Evolutionary conservation across 2,329 filamentous ascomycete genomes (phyloP).

Genomic region (Calonectria ilicicola): DNA sequence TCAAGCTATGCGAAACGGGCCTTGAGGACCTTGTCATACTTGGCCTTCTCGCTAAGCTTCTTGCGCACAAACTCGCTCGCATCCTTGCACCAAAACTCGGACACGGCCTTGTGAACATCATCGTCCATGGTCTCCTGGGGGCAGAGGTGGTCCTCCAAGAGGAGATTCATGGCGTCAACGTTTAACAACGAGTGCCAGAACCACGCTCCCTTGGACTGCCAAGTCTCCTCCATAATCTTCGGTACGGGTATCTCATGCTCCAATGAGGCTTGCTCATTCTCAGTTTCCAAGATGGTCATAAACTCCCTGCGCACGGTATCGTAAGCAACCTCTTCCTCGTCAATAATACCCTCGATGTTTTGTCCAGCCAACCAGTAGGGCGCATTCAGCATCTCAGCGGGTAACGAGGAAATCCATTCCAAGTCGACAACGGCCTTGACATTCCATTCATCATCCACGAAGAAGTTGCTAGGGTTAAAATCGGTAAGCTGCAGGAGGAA

Average conservation of each 20-base stretch:
- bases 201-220: constrained; percentile 34
- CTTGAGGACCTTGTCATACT: constrained; percentile 15
- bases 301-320: constrained; percentile 31
- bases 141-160: constrained; percentile 17
- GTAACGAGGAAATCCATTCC: constrained; percentile 49
- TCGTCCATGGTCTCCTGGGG: background rate
- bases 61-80: background rate
- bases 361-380: constrained; percentile 39
- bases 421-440: constrained; percentile 49
- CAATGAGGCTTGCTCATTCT: constrained; percentile 17
- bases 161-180: background rate
- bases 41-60: constrained; percentile 15
- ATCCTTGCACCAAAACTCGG: constrained; percentile 10
- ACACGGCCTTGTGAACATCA: background rate
- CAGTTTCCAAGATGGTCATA: constrained; percentile 28
- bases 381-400: constrained; percentile 28
- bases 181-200: constrained; percentile 26
- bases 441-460: constrained; percentile 52
- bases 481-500: constrained; percentile 47
- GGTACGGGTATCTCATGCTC: constrained; percentile 24
- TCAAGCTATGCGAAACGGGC: constrained; percentile 2
- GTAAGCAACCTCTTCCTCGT: constrained; percentile 27
- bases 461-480: constrained; percentile 49
- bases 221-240: constrained; percentile 30
- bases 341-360: constrained; percentile 31